Evolutionary conservation across 441 rosid genomes (phyloP), one percentile per base, ranked within the genome.

Genomic region (Bruguiera hainesii): DNA sequence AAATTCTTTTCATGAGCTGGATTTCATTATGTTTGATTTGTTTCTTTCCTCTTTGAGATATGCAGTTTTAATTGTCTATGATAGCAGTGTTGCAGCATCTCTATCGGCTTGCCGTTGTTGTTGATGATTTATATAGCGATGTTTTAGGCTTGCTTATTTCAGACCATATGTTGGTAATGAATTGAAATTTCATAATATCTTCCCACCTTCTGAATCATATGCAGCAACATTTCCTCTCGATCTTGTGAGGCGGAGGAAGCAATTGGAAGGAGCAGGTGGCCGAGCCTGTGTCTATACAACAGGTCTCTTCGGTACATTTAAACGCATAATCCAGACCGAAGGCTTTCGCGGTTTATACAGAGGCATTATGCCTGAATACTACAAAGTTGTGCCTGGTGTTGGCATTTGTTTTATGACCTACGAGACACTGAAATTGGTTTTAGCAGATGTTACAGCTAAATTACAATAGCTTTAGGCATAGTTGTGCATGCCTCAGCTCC

Each of bases 331-430:
- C 60, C 70, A 69, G 78, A 78, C 82, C 0, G 98, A 94, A 76
- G 97, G 98, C 37, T 74, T 87, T 7, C 82, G 75, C 25, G 98
- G 97, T 35, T 66, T 94, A 51, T 94, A 94, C 68, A 80, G 97
- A 78, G 97, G 98, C 49, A 91, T 94, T 18, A 75, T 89, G 73
- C 97, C 98, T 2, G 98, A 93, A 75, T 93, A 90, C 79, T 89
- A 85, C 81, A 93, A 93, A 81, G 98, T 90, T 50, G 97, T 91
- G 33, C 98, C 98, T 20, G 88, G 97, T 42, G 93, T 93, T 1
- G 98, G 97, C 35, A 93, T 93, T 15, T 85, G 90, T 76, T 93
- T 93, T 83, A 89, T 91, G 97, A 86, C 97, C 5, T 91, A 93
- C 20, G 96, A 93, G 82, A 80, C 87, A 3, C 76, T 91, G 69